Evolutionary conservation across 306 rosid species (phyloP).

Genomic region (Citrullus amarus): DNA sequence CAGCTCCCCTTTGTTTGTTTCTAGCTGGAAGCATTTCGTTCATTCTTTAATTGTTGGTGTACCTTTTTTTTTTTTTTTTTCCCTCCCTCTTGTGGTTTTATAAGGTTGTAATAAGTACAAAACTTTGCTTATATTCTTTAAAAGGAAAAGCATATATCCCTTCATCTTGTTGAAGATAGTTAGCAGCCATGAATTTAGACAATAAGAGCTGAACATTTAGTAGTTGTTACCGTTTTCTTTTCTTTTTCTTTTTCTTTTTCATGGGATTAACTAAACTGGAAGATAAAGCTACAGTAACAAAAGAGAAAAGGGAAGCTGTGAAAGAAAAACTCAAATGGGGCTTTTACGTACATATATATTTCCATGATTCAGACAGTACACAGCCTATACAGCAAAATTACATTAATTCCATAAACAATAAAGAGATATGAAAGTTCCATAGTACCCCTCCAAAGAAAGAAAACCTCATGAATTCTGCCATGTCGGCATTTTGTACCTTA

Average conservation of each 20-base stretch:
- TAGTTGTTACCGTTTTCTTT: background rate
- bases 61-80: background rate
- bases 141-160: background rate
- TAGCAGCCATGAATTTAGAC: background rate
- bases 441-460: slow-evolving; percentile 1
- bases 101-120: background rate
- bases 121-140: background rate
- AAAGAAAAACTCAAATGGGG: background rate
- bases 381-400: slow-evolving; percentile 6
- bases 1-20: background rate
- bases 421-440: background rate
- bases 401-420: slow-evolving; percentile 9
- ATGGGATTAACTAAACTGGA: background rate
- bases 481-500: background rate
- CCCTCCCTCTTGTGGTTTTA: background rate
- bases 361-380: background rate
- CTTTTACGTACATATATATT: background rate
- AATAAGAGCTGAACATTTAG: background rate
- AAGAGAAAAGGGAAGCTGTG: background rate
- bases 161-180: slow-evolving; percentile 1
- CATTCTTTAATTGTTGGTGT: background rate
- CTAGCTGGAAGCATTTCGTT: slow-evolving; percentile 1
- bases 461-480: slow-evolving; percentile 10
- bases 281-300: background rate
- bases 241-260: background rate